Evolutionary conservation across 208 protist species (phyloP).

Genomic region (Trypanosoma avium): DNA sequence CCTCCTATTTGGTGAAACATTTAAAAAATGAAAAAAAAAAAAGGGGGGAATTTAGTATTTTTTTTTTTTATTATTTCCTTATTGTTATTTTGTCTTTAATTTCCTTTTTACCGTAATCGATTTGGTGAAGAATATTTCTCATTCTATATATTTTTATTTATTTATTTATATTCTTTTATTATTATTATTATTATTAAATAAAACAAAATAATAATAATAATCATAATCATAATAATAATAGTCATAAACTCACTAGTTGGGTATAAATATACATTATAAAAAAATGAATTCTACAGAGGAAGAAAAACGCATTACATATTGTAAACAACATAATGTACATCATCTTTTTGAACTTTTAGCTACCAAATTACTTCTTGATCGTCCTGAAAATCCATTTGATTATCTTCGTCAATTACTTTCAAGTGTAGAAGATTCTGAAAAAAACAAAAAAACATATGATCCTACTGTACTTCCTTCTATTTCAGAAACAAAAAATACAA

Average conservation of each 20-base stretch:
- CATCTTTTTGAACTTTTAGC: slow-evolving; percentile 91
- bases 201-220: neutral
- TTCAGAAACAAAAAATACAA: no score
- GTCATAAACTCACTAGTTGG: no score
- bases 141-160: no score
- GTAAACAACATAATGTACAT: slow-evolving; percentile 89
- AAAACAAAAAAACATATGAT: slow-evolving; percentile 80
- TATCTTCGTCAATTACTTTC: slow-evolving; percentile 77
- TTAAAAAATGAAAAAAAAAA: no score
- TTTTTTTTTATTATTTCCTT: no score
- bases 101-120: no score
- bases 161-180: no score
- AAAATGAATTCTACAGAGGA: slow-evolving; percentile 54
- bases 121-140: no score
- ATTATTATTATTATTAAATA: no score
- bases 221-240: neutral
- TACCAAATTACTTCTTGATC: slow-evolving; percentile 80
- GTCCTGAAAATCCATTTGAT: slow-evolving; percentile 84
- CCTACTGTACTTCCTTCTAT: slow-evolving; percentile 72
- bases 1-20: no score
- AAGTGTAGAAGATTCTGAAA: slow-evolving; percentile 75
- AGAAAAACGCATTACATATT: slow-evolving; percentile 75
- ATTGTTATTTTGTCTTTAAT: no score
- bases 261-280: neutral
- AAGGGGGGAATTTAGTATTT: no score